Conservation (phyloP, 495 filamentous ascomycete species). For the Hamigera avellanea region DNA sequence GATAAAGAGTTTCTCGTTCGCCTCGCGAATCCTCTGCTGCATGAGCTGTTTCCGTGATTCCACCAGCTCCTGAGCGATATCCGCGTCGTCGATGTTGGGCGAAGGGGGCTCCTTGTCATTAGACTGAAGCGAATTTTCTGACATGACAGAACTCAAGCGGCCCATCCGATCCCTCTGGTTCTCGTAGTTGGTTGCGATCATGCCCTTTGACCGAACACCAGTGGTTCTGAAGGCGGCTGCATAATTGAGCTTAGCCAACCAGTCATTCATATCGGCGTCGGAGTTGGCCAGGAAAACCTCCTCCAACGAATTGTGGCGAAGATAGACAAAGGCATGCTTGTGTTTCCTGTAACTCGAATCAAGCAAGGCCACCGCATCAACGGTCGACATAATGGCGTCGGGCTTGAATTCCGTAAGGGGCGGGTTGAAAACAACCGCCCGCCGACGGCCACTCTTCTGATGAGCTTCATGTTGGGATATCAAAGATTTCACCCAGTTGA, state of each 20-base stretch:
- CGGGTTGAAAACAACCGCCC: slow-evolving; percentile 75
- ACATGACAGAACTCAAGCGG: slow-evolving; percentile 47
- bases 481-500: slow-evolving; percentile 79
- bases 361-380: slow-evolving; percentile 78
- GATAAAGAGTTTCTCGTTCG: slow-evolving; percentile 66
- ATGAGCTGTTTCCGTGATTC: slow-evolving; percentile 72
- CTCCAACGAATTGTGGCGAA: slow-evolving; percentile 78
- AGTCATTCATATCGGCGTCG: slow-evolving; percentile 90
- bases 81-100: slow-evolving; percentile 53
- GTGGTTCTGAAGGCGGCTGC: slow-evolving; percentile 86
- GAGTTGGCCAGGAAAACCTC: slow-evolving; percentile 84
- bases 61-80: slow-evolving; percentile 75
- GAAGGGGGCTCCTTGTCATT: slow-evolving; percentile 24
- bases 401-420: slow-evolving; percentile 86
- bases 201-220: slow-evolving; percentile 80
- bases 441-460: slow-evolving; percentile 39
- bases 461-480: slow-evolving; percentile 78
- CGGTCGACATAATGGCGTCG: slow-evolving; percentile 81
- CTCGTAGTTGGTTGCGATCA: slow-evolving; percentile 77
- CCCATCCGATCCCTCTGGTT: slow-evolving; percentile 67
- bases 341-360: slow-evolving; percentile 89
- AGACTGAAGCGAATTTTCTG: slow-evolving; percentile 18
- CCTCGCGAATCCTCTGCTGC: slow-evolving; percentile 67
- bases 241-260: slow-evolving; percentile 93
- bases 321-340: slow-evolving; percentile 87